phyloP scores from a whole-genome alignment of 2,329 filamentous ascomycete genomes.

The Xylariales sp. region DNA sequence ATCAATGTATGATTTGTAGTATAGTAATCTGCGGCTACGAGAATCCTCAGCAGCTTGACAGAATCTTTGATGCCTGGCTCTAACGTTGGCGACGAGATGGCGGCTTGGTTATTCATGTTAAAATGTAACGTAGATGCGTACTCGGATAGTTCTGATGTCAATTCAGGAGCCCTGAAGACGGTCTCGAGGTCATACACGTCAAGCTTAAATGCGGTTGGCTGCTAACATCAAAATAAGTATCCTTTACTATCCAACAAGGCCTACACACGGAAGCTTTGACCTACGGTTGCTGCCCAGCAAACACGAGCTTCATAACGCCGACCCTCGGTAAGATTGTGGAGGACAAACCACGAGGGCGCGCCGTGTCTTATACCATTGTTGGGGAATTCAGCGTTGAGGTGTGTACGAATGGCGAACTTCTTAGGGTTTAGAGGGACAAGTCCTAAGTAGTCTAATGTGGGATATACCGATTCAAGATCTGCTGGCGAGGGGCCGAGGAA shows the following conservation, averaged over 20 bases:
- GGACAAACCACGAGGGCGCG: slow-evolving; percentile 79
- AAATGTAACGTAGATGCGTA: slow-evolving; percentile 67
- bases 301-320: slow-evolving; percentile 91
- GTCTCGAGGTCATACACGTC: slow-evolving; percentile 70
- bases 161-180: slow-evolving; percentile 70
- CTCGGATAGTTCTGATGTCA: slow-evolving; percentile 72
- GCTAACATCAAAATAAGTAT: slow-evolving; percentile 61
- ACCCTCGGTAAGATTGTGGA: slow-evolving; percentile 75
- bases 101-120: slow-evolving; percentile 36
- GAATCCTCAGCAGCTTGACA: slow-evolving; percentile 77
- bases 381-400: slow-evolving; percentile 76
- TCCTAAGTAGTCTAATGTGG: slow-evolving; percentile 69
- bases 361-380: slow-evolving; percentile 64
- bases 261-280: slow-evolving; percentile 51
- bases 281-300: slow-evolving; percentile 92
- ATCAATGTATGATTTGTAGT: slow-evolving; percentile 80
- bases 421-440: slow-evolving; percentile 73
- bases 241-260: slow-evolving; percentile 33
- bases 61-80: slow-evolving; percentile 55
- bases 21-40: slow-evolving; percentile 86
- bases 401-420: slow-evolving; percentile 67
- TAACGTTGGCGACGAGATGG: slow-evolving; percentile 14
- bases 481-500: slow-evolving; percentile 77
- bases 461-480: slow-evolving; percentile 65
- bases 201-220: slow-evolving; percentile 85